These are phyloP conservation scores for Cryphonectria radicalis DNA, from an alignment of 2,329 filamentous ascomycete species.

Conservation along the genomic window DNA sequence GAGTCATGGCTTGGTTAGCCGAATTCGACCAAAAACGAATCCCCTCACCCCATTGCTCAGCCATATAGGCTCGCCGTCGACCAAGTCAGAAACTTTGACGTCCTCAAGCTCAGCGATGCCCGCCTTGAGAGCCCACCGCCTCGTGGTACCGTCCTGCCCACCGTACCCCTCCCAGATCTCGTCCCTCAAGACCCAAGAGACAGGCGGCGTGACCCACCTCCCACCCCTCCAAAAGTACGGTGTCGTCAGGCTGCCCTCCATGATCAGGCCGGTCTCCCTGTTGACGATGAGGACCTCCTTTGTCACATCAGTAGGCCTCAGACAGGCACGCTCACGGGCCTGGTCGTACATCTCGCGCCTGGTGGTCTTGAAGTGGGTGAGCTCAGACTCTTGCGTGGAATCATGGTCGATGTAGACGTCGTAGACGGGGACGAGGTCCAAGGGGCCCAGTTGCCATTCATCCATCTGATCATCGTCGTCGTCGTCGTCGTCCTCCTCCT, in stretches of 20 bases:
- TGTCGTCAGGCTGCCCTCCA: conserved; percentile 85
- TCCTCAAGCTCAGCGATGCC: conserved; percentile 67
- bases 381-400: conserved; percentile 57
- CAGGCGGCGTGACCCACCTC: conserved; percentile 79
- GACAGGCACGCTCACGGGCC: conserved; percentile 65
- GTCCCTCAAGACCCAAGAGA: conserved; percentile 48
- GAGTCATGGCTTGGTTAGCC: conserved; percentile 31
- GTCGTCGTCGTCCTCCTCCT: too few species aligned
- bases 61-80: conserved; percentile 80
- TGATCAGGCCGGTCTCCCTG: conserved; percentile 62
- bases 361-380: conserved; percentile 87
- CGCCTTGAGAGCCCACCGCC: conserved; percentile 80
- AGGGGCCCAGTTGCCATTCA: conserved; percentile 28
- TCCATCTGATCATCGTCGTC: background rate
- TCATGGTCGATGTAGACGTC: conserved; percentile 50
- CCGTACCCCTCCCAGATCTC: conserved; percentile 51
- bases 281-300: conserved; percentile 81
- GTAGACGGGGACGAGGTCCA: conserved; percentile 40
- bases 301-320: conserved; percentile 50
- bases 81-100: conserved; percentile 63
- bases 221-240: conserved; percentile 77
- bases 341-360: conserved; percentile 71
- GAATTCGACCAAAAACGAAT: conserved; percentile 61
- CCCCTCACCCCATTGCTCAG: conserved; percentile 87
- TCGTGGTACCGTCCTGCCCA: conserved; percentile 80